These are phyloP conservation scores for Lasiosphaeria ovina DNA, from an alignment of 495 filamentous ascomycete species.

Conservation along the genomic window DNA sequence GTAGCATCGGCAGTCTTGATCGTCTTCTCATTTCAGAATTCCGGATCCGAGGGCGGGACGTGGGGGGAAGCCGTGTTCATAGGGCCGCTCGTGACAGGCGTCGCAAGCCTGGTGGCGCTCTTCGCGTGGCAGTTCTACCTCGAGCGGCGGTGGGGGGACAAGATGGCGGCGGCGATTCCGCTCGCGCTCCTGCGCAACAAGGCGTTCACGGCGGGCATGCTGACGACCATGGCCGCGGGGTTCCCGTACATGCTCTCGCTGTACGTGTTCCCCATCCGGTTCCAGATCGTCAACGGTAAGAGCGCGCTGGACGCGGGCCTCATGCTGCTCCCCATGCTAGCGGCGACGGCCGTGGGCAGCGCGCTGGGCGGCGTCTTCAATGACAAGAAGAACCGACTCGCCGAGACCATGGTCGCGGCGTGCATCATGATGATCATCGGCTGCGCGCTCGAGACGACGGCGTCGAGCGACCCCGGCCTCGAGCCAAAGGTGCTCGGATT, in stretches of 20 bases:
- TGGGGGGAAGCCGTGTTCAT: slow-evolving; percentile 46
- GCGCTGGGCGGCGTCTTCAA: slow-evolving; percentile 40
- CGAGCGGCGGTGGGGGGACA: slow-evolving; percentile 20
- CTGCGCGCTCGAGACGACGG: slow-evolving; percentile 37
- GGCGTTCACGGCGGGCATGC: slow-evolving; percentile 33
- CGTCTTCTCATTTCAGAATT: slow-evolving; percentile 59
- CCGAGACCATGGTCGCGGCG: slow-evolving; percentile 36
- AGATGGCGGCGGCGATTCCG: slow-evolving; percentile 27
- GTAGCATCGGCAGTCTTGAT: slow-evolving; percentile 56
- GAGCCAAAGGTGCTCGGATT: slow-evolving; percentile 44
- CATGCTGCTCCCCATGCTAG: slow-evolving; percentile 58
- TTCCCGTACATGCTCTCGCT: slow-evolving; percentile 56
- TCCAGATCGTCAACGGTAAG: slow-evolving; percentile 56
- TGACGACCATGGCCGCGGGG: slow-evolving; percentile 48
- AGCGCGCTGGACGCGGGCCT: slow-evolving; percentile 52
- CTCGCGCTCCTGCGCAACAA: slow-evolving; percentile 30
- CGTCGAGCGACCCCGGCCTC: slow-evolving; percentile 25
- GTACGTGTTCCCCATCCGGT: slow-evolving; percentile 57
- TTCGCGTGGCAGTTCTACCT: slow-evolving; percentile 42
- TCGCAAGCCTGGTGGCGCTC: slow-evolving; percentile 41
- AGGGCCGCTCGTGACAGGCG: slow-evolving; percentile 43
- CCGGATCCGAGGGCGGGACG: slow-evolving; percentile 35
- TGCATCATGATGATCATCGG: slow-evolving; percentile 38
- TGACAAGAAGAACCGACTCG: slow-evolving; percentile 30
- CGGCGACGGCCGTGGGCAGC: slow-evolving; percentile 46